Evolutionary conservation across 2,329 filamentous ascomycete species (phyloP).

Genomic region (Claviceps africana): DNA sequence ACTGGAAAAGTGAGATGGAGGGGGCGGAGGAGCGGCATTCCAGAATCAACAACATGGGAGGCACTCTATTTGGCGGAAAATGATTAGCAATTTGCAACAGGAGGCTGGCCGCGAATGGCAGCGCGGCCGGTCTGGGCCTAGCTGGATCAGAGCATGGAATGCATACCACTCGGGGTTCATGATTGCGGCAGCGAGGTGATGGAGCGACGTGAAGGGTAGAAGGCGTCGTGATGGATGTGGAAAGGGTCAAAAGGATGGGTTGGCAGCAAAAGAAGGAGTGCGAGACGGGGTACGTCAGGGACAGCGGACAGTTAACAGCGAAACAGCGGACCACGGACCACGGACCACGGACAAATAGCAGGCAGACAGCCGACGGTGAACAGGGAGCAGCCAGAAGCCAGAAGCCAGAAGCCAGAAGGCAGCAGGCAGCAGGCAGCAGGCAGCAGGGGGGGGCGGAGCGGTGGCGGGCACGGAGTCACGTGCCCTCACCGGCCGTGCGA

Average conservation of each 20-base stretch:
- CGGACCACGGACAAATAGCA: too few species aligned
- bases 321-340: background rate
- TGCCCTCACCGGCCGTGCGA: slow-evolving; percentile 12
- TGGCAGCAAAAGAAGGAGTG: slow-evolving; percentile 7
- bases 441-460: slow-evolving; percentile 9
- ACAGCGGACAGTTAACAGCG: slow-evolving; percentile 8
- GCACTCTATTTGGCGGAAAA: slow-evolving; percentile 2
- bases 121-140: slow-evolving; percentile 17
- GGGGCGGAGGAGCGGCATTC: background rate
- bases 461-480: slow-evolving; percentile 15
- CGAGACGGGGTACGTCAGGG: slow-evolving; percentile 22
- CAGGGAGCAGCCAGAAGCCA: too few species aligned
- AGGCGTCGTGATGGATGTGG: slow-evolving; percentile 14
- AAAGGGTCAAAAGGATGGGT: slow-evolving; percentile 12
- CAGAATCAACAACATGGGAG: background rate
- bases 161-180: slow-evolving; percentile 93
- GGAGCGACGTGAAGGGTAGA: slow-evolving; percentile 2
- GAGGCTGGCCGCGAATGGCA: slow-evolving; percentile 10
- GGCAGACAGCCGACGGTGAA: background rate
- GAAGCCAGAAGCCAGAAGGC: slow-evolving; percentile 6
- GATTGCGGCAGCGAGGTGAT: slow-evolving; percentile 27
- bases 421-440: slow-evolving; percentile 5
- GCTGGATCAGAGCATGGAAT: slow-evolving; percentile 18
- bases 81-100: slow-evolving; percentile 10
- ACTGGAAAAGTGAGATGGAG: background rate